Evolutionary conservation across 495 filamentous ascomycete genomes (phyloP), one percentile per base, ranked within the genome.

Genomic region (Jackrogersella minutella): DNA sequence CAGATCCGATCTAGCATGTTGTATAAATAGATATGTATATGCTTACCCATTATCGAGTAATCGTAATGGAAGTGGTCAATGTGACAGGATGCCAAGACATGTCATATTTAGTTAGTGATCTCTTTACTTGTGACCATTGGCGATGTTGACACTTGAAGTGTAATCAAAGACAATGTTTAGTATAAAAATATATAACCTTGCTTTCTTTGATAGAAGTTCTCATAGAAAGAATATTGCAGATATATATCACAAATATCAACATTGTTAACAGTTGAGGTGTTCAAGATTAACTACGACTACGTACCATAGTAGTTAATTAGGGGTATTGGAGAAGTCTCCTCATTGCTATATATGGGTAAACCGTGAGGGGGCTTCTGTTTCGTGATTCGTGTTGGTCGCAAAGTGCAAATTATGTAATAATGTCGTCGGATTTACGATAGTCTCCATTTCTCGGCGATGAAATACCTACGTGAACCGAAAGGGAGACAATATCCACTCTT

Each of bases 341-440:
- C 36, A 39, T 14, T 14, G 36, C 7, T 14, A 39, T 3, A 14
- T 39, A 39, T 41, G 5, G 8, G 7, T 6, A 6, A 6, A 8
- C 3, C 10, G 11, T 19, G 37, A 19, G 16, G 37, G 37, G 37
- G 6, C 19, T 17, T 3, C 8, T 41, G n/a, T 41, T 41, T 17
- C 37, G 37, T 19, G 16, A 19, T 19, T 19, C 37, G 16, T 14
- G 37, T 41, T 41, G 19, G 37, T 16, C 37, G 37, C 2, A 19
- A 13, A 14, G 4, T 40, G 6, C 19, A 37, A 2, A 24, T 54
- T 40, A 40, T 54, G 50, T 24, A 37, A 54, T 8, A 9, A 14
- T n/a, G 37, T 10, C 37, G 53, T 56, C 53, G 53, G 53, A 56
- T 44, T 43, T 56, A 41, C 39, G 37, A 56, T 14, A n/a, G 24